These are phyloP conservation scores for Phytophthora pluvialis DNA, from an alignment of 352 stramenopile species.

Conservation along the genomic window DNA sequence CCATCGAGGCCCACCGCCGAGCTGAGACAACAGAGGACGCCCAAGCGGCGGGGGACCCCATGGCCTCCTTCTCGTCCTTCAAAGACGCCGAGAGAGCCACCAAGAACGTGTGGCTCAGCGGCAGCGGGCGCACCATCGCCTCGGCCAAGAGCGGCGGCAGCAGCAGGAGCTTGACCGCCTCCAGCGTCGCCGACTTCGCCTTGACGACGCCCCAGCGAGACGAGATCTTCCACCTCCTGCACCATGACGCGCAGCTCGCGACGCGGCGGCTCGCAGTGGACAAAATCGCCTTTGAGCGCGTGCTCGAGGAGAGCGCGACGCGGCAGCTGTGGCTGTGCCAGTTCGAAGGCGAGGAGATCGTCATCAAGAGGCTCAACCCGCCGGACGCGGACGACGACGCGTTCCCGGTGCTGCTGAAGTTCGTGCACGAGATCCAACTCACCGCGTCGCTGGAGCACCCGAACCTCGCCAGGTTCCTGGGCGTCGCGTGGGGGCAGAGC, in stretches of 20 bases:
- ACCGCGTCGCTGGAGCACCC: slow-evolving; percentile 60
- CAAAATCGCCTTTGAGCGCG: slow-evolving; percentile 47
- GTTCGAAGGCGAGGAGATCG: slow-evolving; percentile 50
- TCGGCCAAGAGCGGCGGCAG: slow-evolving; percentile 19
- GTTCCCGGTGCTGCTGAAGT: slow-evolving; percentile 37
- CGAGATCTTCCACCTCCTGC: slow-evolving; percentile 35
- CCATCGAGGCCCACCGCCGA: background rate
- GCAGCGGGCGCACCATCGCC: slow-evolving; percentile 32
- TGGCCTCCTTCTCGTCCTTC: slow-evolving; percentile 31
- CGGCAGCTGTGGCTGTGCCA: slow-evolving; percentile 41
- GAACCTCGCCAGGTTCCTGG: slow-evolving; percentile 64
- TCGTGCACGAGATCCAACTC: slow-evolving; percentile 74
- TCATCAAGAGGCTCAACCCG: slow-evolving; percentile 38
- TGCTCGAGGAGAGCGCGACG: slow-evolving; percentile 24
- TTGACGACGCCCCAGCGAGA: slow-evolving; percentile 32
- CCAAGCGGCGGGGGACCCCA: slow-evolving; percentile 17
- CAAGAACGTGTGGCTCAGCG: slow-evolving; percentile 37
- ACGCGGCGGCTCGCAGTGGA: slow-evolving; percentile 40
- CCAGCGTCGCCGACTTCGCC: slow-evolving; percentile 18
- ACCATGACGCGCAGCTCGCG: slow-evolving; percentile 36
- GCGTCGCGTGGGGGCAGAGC: slow-evolving; percentile 54
- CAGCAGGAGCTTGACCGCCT: slow-evolving; percentile 16
- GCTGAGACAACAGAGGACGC: slow-evolving; percentile 15
- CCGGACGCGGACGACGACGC: slow-evolving; percentile 12
- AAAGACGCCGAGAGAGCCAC: slow-evolving; percentile 14